A percentile compares a stretch with the other conserved stretches of the same genome.
These are phyloP conservation scores for Ophioceras dolichostomum DNA, from an alignment of 2,329 filamentous ascomycete genomes.

Conservation along the genomic window DNA sequence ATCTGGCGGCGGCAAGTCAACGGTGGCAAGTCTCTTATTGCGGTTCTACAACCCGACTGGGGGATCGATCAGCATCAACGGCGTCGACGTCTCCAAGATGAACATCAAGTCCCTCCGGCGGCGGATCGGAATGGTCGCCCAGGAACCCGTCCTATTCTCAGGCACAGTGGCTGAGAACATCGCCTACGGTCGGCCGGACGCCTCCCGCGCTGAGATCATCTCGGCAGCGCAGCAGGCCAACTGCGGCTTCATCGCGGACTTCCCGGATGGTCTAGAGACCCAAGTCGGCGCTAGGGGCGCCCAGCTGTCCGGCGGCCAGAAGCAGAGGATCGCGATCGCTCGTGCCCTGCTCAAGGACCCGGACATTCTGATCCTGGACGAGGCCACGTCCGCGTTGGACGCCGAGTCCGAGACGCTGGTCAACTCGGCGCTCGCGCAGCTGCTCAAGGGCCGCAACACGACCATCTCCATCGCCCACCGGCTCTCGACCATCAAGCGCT, in stretches of 20 bases:
- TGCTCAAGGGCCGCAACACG: slow-evolving; percentile 81
- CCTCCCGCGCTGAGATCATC: slow-evolving; percentile 69
- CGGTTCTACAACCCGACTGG: slow-evolving; percentile 79
- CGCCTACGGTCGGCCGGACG: slow-evolving; percentile 73
- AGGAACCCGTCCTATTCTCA: slow-evolving; percentile 88
- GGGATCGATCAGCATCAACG: slow-evolving; percentile 73
- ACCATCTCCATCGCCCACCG: slow-evolving; percentile 97
- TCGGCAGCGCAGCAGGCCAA: slow-evolving; percentile 84
- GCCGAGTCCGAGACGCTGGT: slow-evolving; percentile 95
- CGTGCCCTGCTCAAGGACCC: slow-evolving; percentile 89
- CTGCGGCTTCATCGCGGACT: slow-evolving; percentile 92
- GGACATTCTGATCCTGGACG: slow-evolving; percentile 92
- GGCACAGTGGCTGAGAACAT: slow-evolving; percentile 83
- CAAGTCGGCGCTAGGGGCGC: slow-evolving; percentile 85
- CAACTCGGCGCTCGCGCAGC: slow-evolving; percentile 71
- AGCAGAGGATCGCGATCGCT: slow-evolving; percentile 95
- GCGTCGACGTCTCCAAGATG: slow-evolving; percentile 69
- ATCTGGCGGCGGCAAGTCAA: slow-evolving; percentile 92
- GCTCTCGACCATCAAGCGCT: slow-evolving; percentile 90
- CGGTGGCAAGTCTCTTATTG: slow-evolving; percentile 80
- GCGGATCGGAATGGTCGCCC: slow-evolving; percentile 88
- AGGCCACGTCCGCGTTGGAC: slow-evolving; percentile 90
- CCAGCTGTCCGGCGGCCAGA: slow-evolving; percentile 90
- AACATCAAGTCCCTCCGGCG: slow-evolving; percentile 88
- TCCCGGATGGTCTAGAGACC: slow-evolving; percentile 90